These are phyloP conservation scores for Trichoderma brevicompactum DNA, from an alignment of 2,329 filamentous ascomycete species.

Conservation along the genomic window DNA sequence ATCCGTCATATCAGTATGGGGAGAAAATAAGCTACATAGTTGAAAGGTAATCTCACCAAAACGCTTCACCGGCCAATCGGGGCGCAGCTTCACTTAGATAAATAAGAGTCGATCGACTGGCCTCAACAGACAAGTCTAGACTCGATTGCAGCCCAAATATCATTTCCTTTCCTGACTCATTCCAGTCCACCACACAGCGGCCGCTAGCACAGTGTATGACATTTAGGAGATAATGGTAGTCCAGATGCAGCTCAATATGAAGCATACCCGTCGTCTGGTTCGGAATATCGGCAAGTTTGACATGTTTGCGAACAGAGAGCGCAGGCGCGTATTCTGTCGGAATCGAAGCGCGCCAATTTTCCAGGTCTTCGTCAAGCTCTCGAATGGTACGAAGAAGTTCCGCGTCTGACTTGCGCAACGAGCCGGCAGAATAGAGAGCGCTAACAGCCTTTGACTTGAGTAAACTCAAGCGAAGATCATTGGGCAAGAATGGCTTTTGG, in stretches of 20 bases:
- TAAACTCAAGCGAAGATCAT: constrained; percentile 54
- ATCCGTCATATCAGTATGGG: neutral
- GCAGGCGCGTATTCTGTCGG: constrained; percentile 51
- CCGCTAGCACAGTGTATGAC: constrained; percentile 61
- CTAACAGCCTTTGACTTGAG: constrained; percentile 57
- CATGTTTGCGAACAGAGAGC: constrained; percentile 45
- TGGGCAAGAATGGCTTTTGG: constrained; percentile 45
- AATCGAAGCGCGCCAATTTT: constrained; percentile 57
- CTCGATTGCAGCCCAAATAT: constrained; percentile 56
- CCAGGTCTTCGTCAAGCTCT: constrained; percentile 60
- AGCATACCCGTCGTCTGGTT: constrained; percentile 49
- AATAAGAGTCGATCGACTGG: constrained; percentile 58
- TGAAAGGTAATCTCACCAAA: constrained; percentile 44
- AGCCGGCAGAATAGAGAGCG: constrained; percentile 54
- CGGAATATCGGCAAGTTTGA: constrained; percentile 37
- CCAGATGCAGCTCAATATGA: constrained; percentile 53
- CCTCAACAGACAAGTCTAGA: constrained; percentile 57
- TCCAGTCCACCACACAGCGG: constrained; percentile 48
- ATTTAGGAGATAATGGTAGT: constrained; percentile 60
- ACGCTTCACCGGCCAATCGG: constrained; percentile 51
- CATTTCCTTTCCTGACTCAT: constrained; percentile 33
- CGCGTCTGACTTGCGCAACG: constrained; percentile 55
- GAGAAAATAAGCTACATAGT: neutral
- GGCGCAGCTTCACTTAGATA: constrained; percentile 51
- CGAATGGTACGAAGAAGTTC: constrained; percentile 59